Evolutionary conservation across 345 rosid genomes (phyloP).

Genomic region (Linum trigynum): DNA sequence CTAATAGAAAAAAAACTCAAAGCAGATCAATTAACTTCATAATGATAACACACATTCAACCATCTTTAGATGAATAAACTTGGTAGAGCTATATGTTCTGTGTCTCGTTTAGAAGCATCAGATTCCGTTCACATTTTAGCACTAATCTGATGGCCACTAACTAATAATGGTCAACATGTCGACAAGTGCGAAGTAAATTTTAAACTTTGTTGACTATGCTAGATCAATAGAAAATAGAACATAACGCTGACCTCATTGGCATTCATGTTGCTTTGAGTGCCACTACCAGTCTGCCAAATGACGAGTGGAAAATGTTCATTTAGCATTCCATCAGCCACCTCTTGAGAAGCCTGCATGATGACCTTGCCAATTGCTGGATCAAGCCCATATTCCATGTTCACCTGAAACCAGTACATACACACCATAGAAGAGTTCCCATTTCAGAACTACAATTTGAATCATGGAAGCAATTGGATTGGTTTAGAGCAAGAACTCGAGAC

Average conservation of each 20-base stretch:
- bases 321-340: constrained; percentile 84
- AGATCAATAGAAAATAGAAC: background rate
- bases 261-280: constrained; percentile 99
- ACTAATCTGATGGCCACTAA: too few species aligned
- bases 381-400: constrained; percentile 88
- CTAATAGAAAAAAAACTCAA: background rate
- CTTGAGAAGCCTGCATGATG: constrained; percentile 85
- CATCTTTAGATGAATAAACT: too few species aligned
- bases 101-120: too few species aligned
- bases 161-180: too few species aligned
- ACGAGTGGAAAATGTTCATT: constrained; percentile 87
- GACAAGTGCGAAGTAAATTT: too few species aligned
- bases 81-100: too few species aligned
- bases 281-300: constrained; percentile 99
- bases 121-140: too few species aligned
- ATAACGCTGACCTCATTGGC: constrained; percentile 71
- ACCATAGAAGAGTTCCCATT: background rate
- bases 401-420: constrained; percentile 29
- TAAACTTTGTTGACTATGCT: too few species aligned
- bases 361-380: constrained; percentile 79
- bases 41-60: too few species aligned
- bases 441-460: constrained; percentile 2
- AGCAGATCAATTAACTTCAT: background rate
- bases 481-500: constrained; percentile 19
- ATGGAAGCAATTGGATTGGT: background rate